A percentile compares a stretch with the other conserved stretches of the same genome.
Conservation (phyloP, 352 stramenopile genomes). For the Phytopythium helicoides region DNA sequence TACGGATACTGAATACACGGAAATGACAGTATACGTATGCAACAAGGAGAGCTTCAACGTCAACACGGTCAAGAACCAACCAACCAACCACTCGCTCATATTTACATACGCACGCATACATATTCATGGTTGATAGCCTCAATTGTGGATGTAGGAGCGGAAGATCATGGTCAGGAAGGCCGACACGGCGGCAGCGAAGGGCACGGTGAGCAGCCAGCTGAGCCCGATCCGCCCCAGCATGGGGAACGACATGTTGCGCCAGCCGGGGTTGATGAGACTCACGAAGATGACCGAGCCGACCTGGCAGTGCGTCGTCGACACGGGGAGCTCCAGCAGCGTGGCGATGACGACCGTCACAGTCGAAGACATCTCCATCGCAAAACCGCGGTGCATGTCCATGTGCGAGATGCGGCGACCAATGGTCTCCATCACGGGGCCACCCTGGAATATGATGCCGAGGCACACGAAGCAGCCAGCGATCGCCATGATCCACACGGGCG, state of each 20-base stretch:
- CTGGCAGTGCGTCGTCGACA: constrained; percentile 66
- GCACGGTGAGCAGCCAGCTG: constrained; percentile 31
- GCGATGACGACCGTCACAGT: constrained; percentile 55
- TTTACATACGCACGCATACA: too few relatives aligned
- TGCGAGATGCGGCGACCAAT: constrained; percentile 42
- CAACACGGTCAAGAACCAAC: too few relatives aligned
- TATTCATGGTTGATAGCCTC: background rate
- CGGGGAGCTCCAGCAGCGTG: constrained; percentile 37
- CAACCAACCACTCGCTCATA: too few relatives aligned
- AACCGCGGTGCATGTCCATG: constrained; percentile 64
- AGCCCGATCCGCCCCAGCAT: constrained; percentile 16
- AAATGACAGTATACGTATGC: too few relatives aligned
- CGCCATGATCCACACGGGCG: constrained; percentile 61
- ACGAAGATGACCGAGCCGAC: constrained; percentile 56
- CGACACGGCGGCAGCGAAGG: constrained; percentile 11
- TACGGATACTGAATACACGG: too few relatives aligned
- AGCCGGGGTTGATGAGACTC: constrained; percentile 21
- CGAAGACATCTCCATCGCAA: constrained; percentile 67
- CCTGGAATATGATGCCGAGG: constrained; percentile 42
- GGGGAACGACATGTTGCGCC: constrained; percentile 22
- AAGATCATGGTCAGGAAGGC: constrained; percentile 19
- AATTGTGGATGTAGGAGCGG: constrained; percentile 9
- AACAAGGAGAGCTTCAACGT: too few relatives aligned
- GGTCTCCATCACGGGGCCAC: constrained; percentile 71
- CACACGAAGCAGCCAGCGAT: constrained; percentile 52